Percentiles rank a stretch among this genome's conserved stretches.
These are phyloP conservation scores for Lantana camara DNA, from an alignment of 257 asterid species.

Conservation along the genomic window DNA sequence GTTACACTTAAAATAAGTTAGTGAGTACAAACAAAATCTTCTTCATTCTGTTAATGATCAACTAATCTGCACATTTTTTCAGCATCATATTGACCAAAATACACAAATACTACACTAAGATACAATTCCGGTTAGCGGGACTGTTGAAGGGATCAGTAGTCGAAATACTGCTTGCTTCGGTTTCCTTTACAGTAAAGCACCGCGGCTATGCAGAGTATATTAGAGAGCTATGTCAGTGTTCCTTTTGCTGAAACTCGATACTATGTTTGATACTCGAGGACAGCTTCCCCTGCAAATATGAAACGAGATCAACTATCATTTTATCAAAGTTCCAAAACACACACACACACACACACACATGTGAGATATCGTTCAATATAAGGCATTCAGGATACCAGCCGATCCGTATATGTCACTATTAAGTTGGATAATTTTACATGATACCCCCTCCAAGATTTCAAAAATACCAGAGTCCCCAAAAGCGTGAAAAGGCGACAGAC, in stretches of 20 bases:
- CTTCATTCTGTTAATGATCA: conserved; percentile 15
- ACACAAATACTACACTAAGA: conserved; percentile 11
- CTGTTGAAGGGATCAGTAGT: conserved; percentile 28
- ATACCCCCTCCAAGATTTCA: too few relatives aligned
- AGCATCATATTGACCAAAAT: conserved; percentile 13
- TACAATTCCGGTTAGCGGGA: conserved; percentile 26
- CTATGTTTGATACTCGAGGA: conserved; percentile 60
- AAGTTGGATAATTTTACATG: too few relatives aligned
- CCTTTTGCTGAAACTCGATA: conserved; percentile 19
- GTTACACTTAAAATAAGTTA: not conserved
- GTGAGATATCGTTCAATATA: too few relatives aligned
- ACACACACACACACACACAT: too few relatives aligned
- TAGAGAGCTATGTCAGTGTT: conserved; percentile 33
- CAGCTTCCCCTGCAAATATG: conserved; percentile 79
- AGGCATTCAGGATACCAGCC: too few relatives aligned
- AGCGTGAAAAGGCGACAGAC: too few relatives aligned
- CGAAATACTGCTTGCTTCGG: conserved; percentile 20
- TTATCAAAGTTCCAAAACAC: not conserved
- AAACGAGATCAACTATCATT: not conserved
- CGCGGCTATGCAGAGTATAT: conserved; percentile 22
- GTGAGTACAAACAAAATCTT: conserved; percentile 9
- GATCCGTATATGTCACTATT: too few relatives aligned
- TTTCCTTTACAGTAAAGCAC: conserved; percentile 39
- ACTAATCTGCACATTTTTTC: conserved; percentile 29
- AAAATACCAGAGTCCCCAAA: too few relatives aligned